Conservation (phyloP, 208 protist species). For the Leishmania tarentolae region DNA sequence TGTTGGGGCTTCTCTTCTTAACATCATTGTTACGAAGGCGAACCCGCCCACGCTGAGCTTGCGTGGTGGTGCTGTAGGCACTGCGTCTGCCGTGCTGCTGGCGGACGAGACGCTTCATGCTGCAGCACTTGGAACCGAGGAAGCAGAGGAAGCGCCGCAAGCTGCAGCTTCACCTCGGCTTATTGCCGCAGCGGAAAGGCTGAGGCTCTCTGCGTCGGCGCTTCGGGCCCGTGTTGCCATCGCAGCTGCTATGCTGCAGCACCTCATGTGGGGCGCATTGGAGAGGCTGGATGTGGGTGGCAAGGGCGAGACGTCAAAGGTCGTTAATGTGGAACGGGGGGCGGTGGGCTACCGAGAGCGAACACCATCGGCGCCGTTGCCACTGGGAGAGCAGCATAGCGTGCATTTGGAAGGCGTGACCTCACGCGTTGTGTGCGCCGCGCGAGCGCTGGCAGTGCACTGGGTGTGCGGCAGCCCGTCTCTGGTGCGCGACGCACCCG, state of each 20-base stretch:
- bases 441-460: conserved; percentile 27
- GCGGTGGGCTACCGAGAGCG: background rate
- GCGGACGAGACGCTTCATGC: conserved; percentile 17
- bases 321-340: background rate
- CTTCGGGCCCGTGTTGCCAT: conserved; percentile 31
- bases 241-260: conserved; percentile 17
- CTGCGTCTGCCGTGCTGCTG: conserved; percentile 6
- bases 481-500: background rate
- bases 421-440: conserved; percentile 3
- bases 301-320: background rate
- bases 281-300: background rate
- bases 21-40: conserved; percentile 12
- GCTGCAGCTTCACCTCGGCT: background rate
- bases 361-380: background rate
- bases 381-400: background rate
- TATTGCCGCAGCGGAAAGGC: background rate
- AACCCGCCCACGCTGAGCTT: conserved; percentile 21
- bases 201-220: conserved; percentile 2
- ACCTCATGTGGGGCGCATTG: conserved; percentile 13
- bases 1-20: background rate
- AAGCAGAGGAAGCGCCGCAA: background rate
- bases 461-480: conserved; percentile 16
- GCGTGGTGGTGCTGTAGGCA: conserved; percentile 22
- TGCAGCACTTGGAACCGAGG: conserved; percentile 4
- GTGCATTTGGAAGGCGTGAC: background rate